These are phyloP conservation scores for Exserohilum rostratum DNA, from an alignment of 2,329 filamentous ascomycete species.

Conservation along the genomic window DNA sequence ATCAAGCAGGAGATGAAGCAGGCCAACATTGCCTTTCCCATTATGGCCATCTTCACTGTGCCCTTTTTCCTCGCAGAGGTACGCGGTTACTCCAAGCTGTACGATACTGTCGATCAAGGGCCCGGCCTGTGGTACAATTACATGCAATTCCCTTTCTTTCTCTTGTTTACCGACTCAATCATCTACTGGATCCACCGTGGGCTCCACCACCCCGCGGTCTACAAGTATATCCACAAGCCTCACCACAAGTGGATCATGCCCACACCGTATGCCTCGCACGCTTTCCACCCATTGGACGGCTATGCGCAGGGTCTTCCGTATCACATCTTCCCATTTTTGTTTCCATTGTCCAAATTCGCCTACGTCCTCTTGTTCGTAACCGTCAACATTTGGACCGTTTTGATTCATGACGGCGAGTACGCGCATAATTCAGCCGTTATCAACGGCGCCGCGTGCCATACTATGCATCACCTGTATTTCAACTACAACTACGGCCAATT, in stretches of 20 bases:
- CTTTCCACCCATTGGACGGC: slow-evolving; percentile 93
- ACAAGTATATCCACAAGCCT: slow-evolving; percentile 92
- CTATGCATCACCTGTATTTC: slow-evolving; percentile 79
- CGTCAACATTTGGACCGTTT: slow-evolving; percentile 95
- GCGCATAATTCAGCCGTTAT: slow-evolving; percentile 87
- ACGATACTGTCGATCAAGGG: slow-evolving; percentile 77
- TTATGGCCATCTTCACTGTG: slow-evolving; percentile 81
- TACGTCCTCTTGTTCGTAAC: slow-evolving; percentile 87
- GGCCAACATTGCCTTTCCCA: slow-evolving; percentile 75
- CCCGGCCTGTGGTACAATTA: slow-evolving; percentile 79
- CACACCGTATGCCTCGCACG: slow-evolving; percentile 87
- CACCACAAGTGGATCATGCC: slow-evolving; percentile 99
- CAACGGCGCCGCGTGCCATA: slow-evolving; percentile 94
- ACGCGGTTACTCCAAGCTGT: slow-evolving; percentile 83
- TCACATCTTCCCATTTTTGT: slow-evolving; percentile 90
- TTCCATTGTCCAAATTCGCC: slow-evolving; percentile 89
- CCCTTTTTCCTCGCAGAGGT: slow-evolving; percentile 84
- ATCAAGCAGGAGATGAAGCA: slow-evolving; percentile 84
- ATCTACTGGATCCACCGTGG: slow-evolving; percentile 93
- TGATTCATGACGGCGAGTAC: slow-evolving; percentile 96
- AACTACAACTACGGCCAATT: slow-evolving; percentile 89
- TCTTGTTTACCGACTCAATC: slow-evolving; percentile 84
- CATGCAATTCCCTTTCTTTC: slow-evolving; percentile 85
- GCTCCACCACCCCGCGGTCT: slow-evolving; percentile 78
- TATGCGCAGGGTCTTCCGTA: slow-evolving; percentile 89